Evolutionary conservation across 768 basidiomycete genomes (phyloP).

Genomic region (Cyathus striatus): DNA sequence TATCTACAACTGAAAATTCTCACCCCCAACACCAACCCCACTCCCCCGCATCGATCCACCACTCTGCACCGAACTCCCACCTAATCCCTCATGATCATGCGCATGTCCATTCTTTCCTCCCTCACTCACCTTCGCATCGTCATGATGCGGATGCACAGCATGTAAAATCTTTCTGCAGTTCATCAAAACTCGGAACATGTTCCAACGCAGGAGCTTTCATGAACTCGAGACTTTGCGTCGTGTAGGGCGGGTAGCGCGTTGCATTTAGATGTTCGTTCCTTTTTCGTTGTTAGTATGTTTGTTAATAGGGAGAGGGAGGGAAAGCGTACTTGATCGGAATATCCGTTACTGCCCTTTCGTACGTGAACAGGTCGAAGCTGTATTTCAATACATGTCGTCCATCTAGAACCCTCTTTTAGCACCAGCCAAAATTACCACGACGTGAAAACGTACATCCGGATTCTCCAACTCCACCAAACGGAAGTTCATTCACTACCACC

Average conservation of each 20-base stretch:
- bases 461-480: conserved; percentile 53
- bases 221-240: conserved; percentile 25
- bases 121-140: background rate
- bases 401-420: conserved; percentile 34
- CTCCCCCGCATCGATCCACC: background rate
- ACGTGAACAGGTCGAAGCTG: conserved; percentile 52
- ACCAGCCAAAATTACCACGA: too few relatives aligned
- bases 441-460: conserved; percentile 50
- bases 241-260: conserved; percentile 50
- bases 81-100: background rate
- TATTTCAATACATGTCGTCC: conserved; percentile 49
- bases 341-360: conserved; percentile 41
- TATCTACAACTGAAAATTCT: background rate
- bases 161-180: background rate
- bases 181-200: background rate
- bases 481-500: conserved; percentile 27
- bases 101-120: background rate
- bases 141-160: too few relatives aligned
- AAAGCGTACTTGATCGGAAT: conserved; percentile 44
- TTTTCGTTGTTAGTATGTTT: background rate
- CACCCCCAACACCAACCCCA: background rate
- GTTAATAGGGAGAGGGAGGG: background rate
- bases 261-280: conserved; percentile 27
- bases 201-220: conserved; percentile 15
- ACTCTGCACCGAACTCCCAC: background rate